Percentiles rank a stretch among this genome's conserved stretches.
Evolutionary conservation across 768 basidiomycete genomes (phyloP).

Genomic region (Boletus subcaerulescens): DNA sequence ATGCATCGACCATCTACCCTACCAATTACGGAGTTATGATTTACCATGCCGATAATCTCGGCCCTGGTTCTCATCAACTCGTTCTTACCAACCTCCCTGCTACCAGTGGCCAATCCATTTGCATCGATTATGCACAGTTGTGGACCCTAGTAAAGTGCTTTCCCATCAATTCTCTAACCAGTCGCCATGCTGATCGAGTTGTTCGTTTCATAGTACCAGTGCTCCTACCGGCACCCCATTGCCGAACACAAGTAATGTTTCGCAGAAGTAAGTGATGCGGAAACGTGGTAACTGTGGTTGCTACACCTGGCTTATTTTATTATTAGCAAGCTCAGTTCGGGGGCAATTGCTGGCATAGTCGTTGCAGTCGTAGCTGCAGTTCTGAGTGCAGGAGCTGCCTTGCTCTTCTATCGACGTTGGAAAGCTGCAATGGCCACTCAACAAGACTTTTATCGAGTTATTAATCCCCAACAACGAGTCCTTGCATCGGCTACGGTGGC

Average conservation of each 20-base stretch:
- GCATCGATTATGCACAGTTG: slow-evolving; percentile 35
- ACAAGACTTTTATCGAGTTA: slow-evolving; percentile 9
- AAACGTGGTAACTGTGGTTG: neutral
- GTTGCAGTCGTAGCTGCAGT: slow-evolving; percentile 14
- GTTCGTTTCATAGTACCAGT: neutral
- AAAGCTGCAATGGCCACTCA: slow-evolving; percentile 19
- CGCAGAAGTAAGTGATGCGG: slow-evolving; percentile 11
- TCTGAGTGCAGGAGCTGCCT: slow-evolving; percentile 8
- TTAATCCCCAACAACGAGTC: slow-evolving; percentile 9
- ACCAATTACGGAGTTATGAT: slow-evolving; percentile 29
- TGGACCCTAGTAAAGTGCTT: slow-evolving; percentile 21
- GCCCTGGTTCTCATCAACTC: slow-evolving; percentile 38
- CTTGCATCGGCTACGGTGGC: neutral
- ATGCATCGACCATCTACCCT: slow-evolving; percentile 17
- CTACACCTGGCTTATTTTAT: neutral
- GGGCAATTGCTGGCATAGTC: slow-evolving; percentile 24
- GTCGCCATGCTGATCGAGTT: neutral
- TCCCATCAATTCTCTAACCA: neutral
- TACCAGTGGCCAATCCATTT: slow-evolving; percentile 16
- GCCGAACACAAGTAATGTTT: neutral
- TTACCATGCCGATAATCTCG: slow-evolving; percentile 38
- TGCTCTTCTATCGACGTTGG: slow-evolving; percentile 31
- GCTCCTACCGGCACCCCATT: neutral
- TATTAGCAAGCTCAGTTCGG: slow-evolving; percentile 17
- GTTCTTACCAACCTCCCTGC: slow-evolving; percentile 33